phyloP scores from a whole-genome alignment of 2,329 filamentous ascomycete genomes.

The Trichoderma oligosporum region DNA sequence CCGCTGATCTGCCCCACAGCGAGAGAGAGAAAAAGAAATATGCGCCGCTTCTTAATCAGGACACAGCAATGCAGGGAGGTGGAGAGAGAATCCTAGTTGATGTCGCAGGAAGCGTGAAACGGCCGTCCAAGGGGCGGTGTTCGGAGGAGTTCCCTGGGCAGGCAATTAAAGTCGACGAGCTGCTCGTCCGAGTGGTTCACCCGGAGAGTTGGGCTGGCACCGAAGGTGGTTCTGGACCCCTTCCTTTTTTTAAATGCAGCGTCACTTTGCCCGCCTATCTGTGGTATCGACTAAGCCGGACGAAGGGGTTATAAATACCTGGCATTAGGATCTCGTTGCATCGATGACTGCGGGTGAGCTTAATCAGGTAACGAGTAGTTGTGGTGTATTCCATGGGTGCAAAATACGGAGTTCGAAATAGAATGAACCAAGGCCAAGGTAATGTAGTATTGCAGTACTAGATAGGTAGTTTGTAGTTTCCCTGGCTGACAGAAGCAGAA shows the following conservation, averaged over 20 bases:
- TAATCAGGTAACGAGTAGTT: too few relatives aligned
- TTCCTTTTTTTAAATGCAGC: not conserved
- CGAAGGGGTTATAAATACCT: not conserved
- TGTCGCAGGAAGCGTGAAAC: conserved; percentile 15
- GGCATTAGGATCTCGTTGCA: not conserved
- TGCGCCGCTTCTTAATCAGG: conserved; percentile 3
- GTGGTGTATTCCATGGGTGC: too few relatives aligned
- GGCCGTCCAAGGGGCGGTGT: not conserved
- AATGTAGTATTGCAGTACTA: too few relatives aligned
- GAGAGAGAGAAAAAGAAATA: not conserved
- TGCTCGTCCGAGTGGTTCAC: conserved; percentile 2
- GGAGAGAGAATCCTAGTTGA: conserved; percentile 2
- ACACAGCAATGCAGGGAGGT: conserved; percentile 13
- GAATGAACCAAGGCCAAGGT: too few relatives aligned
- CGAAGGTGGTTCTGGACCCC: not conserved
- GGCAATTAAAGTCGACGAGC: conserved; percentile 4
- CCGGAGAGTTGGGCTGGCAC: conserved; percentile 10
- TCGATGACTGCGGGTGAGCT: not conserved
- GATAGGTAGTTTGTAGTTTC: too few relatives aligned
- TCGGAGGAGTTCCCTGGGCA: conserved; percentile 11
- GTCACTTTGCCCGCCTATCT: not conserved
- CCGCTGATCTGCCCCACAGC: conserved; percentile 14
- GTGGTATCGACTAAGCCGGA: not conserved
- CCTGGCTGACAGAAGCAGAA: too few relatives aligned
- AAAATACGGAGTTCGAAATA: too few relatives aligned